A percentile compares a stretch with the other conserved stretches of the same genome.
These are phyloP conservation scores for Earliella scabrosa DNA, from an alignment of 1,284 basidiomycete genomes.

Conservation along the genomic window DNA sequence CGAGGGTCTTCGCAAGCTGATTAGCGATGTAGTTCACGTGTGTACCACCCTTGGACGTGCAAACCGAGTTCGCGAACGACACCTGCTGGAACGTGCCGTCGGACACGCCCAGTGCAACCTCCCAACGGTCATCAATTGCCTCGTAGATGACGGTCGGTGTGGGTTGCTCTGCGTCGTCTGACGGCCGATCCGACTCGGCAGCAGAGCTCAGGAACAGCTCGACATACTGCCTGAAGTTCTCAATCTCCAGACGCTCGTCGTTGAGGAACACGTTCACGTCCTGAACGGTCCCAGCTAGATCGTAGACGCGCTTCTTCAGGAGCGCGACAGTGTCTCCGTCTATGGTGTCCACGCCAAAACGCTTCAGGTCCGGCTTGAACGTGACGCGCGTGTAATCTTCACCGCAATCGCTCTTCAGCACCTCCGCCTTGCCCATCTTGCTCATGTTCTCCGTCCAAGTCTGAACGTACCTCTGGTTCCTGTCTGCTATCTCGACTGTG, in stretches of 20 bases:
- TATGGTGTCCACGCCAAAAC: conserved; percentile 93
- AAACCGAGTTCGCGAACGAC: conserved; percentile 98
- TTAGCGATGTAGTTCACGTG: conserved; percentile 91
- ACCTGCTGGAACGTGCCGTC: conserved; percentile 92
- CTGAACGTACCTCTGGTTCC: conserved; percentile 95
- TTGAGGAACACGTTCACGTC: conserved; percentile 95
- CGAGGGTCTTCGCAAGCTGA: conserved; percentile 86
- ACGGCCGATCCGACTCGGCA: conserved; percentile 63
- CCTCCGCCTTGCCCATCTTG: conserved; percentile 86
- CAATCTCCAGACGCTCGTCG: conserved; percentile 91
- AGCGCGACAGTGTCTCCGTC: conserved; percentile 93
- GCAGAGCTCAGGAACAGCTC: conserved; percentile 89
- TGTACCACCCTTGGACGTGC: conserved; percentile 96
- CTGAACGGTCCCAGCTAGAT: conserved; percentile 94
- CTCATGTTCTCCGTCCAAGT: conserved; percentile 96
- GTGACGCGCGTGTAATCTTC: conserved; percentile 97
- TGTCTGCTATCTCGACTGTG: conserved; percentile 96
- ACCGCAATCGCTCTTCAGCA: conserved; percentile 85
- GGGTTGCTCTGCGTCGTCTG: conserved; percentile 73
- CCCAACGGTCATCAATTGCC: conserved; percentile 84
- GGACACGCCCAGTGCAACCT: conserved; percentile 94
- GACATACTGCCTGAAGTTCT: conserved; percentile 97
- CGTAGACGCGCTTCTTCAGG: conserved; percentile 95
- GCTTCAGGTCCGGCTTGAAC: conserved; percentile 90
- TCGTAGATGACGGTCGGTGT: conserved; percentile 90